Base-by-base conservation (phyloP, 768 basidiomycete genomes). In the Symmetrospora coprosmae region DNA sequence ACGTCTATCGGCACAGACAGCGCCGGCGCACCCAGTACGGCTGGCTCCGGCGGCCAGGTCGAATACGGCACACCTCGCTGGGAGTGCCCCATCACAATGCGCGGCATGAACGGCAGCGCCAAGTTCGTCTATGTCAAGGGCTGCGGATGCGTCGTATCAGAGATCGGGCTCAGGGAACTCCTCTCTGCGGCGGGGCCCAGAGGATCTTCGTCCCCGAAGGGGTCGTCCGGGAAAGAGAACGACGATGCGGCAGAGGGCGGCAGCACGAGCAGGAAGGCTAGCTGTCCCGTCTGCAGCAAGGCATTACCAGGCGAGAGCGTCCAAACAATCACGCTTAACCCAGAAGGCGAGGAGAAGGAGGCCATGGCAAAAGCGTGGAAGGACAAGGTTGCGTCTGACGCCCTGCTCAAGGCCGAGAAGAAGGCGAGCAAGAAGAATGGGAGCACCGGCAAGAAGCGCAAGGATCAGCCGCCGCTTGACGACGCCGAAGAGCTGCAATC, bases 41-140 rank as follows among this genome's bases (percentile, higher is more conserved):
- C 55, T 3, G 76, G 76, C 13, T 53, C 72, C n/a, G 65, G 66
- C 28, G 59, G 61, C 23, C 27, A 71, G n/a, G 61, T 60, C 17
- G 48, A 40, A 8, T 55, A 35, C 70, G n/a, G 81, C 78, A 51
- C 76, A 71, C 77, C 85, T 1, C 80, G 78, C 52, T 97, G 90
- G 68, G 81, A 90, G 58, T 99, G 94, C 74, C 87, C 94, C 0
- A 77, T 97, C 50, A 87, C 84, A 1, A 75, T 87, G 64, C 87
- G 88, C 72, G 92, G 94, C 74, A 96, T 96, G 89, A 89, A 87
- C 66, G 94, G 94, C 71, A 72, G 2, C 79, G 85, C 51, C 87
- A 89, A 0, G 28, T 97, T 97, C 71, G 82, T 90, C 52, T 92
- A 90, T 70, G 72, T 96, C 66, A 76, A 78, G 14, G 74, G 82